Evolutionary conservation across 305 asterid genomes (phyloP).

Genomic region (Solanum aculeatissimum): DNA sequence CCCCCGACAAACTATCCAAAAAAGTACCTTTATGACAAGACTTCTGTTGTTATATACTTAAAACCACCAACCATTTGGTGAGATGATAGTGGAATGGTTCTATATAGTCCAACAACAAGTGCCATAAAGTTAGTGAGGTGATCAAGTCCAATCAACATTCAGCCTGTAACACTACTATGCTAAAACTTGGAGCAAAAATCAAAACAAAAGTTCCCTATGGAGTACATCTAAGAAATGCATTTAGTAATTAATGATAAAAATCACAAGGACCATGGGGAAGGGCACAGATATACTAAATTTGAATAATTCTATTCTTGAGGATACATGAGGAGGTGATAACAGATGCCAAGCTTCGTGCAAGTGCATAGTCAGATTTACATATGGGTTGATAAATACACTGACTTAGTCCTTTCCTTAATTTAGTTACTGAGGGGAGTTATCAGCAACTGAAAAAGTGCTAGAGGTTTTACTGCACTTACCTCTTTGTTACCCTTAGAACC

Average conservation of each 20-base stretch:
- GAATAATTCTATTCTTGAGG: background rate
- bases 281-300: background rate
- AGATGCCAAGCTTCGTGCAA: background rate
- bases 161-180: background rate
- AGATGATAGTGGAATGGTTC: background rate
- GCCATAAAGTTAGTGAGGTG: background rate
- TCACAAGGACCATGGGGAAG: background rate
- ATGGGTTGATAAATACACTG: background rate
- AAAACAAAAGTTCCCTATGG: background rate
- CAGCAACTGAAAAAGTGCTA: background rate
- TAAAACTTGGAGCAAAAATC: background rate
- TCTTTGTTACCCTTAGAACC: slow-evolving; percentile 58
- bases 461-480: slow-evolving; percentile 31
- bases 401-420: background rate
- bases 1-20: background rate
- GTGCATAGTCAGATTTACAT: background rate
- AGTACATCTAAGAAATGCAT: background rate
- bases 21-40: background rate
- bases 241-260: background rate
- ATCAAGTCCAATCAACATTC: background rate
- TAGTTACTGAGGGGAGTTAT: background rate
- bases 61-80: background rate
- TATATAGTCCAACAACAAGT: background rate
- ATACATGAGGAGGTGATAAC: background rate
- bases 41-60: background rate